phyloP scores from a whole-genome alignment of 768 basidiomycete species.

The Tylopilus rubrobrunneus region DNA sequence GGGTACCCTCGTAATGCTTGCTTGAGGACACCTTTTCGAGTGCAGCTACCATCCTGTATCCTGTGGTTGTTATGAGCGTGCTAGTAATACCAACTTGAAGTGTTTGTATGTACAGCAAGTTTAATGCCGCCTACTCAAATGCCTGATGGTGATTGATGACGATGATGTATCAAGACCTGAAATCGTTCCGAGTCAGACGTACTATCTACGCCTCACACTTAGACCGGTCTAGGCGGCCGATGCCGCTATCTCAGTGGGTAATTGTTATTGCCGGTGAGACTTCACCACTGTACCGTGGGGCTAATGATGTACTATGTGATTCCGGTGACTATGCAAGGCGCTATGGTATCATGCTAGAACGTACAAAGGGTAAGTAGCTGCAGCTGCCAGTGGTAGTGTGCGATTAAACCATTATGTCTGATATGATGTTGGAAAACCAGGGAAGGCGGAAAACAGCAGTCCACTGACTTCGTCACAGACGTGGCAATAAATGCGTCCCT shows the following conservation, averaged over 20 bases:
- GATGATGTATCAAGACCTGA: not conserved
- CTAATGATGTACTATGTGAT: not conserved
- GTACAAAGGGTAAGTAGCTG: conserved; percentile 1
- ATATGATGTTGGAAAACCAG: too few relatives aligned
- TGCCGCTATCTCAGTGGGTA: not conserved
- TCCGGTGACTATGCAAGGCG: not conserved
- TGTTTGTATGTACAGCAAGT: not conserved
- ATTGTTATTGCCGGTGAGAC: not conserved
- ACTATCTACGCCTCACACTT: not conserved
- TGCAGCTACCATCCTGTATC: conserved; percentile 9
- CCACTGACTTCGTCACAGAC: not conserved
- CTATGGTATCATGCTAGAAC: conserved; percentile 6
- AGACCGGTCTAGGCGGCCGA: not conserved
- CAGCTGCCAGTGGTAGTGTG: too few relatives aligned
- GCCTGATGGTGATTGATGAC: conserved; percentile 1
- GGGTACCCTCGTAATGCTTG: conserved; percentile 75
- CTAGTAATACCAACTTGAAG: too few relatives aligned
- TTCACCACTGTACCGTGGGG: not conserved
- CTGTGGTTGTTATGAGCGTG: not conserved
- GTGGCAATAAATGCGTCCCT: not conserved
- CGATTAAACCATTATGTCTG: too few relatives aligned
- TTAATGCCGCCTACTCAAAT: not conserved
- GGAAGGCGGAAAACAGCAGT: too few relatives aligned
- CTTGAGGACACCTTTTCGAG: conserved; percentile 73
- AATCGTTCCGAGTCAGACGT: not conserved